Evolutionary conservation across 208 protist species (phyloP).

Genomic region (Wallacemonas sp.): DNA sequence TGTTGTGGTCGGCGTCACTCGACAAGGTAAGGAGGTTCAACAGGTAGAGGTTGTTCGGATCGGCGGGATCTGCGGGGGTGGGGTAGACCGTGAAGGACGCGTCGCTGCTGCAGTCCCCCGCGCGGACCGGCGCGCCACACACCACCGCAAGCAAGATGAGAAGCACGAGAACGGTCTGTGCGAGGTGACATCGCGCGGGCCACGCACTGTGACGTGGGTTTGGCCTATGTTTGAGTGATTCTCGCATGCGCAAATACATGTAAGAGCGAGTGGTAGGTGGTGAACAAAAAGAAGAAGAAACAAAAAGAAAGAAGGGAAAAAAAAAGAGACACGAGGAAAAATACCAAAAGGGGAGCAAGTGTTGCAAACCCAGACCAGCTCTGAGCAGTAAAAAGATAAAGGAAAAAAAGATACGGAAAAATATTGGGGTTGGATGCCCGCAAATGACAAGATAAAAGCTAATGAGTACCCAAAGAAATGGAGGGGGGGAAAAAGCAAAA

Average conservation of each 20-base stretch:
- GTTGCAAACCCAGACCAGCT: no score
- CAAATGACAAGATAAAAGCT: no score
- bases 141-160: not conserved
- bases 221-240: not conserved
- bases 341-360: not conserved
- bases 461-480: not conserved
- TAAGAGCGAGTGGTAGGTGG: not conserved
- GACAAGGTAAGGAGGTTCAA: not conserved
- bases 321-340: slow-evolving; percentile 4
- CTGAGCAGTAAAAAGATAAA: not conserved
- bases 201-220: no score
- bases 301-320: not conserved
- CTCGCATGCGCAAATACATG: not conserved
- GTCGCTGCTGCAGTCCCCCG: not conserved
- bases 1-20: not conserved
- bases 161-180: not conserved
- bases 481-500: slow-evolving; percentile 4
- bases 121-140: not conserved
- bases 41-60: slow-evolving; percentile 1
- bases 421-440: no score
- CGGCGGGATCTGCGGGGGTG: not conserved
- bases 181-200: not conserved
- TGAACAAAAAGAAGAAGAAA: slow-evolving; percentile 5
- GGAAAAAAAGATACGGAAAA: slow-evolving; percentile 10
- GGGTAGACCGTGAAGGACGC: not conserved